Base-by-base conservation (phyloP, 225 moss, liverwort and hornwort genomes). In the Asterella californica region DNA sequence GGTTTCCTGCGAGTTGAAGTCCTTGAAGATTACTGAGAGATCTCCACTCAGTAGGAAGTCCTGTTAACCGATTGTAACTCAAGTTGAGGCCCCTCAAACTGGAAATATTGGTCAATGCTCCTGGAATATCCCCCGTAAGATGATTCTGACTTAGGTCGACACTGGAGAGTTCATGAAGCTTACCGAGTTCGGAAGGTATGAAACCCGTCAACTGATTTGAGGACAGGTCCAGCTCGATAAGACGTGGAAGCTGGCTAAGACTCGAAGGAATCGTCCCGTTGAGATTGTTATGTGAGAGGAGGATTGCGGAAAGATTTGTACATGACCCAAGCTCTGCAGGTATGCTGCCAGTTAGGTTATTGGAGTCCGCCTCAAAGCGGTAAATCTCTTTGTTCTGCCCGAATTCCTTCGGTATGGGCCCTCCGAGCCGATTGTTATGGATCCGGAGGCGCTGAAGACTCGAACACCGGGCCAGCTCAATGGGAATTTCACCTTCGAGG, bases 281-380 rank as follows among this genome's bases (percentile, higher is more conserved):
- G 11, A 84, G 69, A 25, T 57, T 68, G 73, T 84, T 84, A 38
- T 29, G 10, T 27, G 67, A 70, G 25, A 93, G 81, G 68, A 86
- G 77, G 15, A 93, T 66, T 59, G 86, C 84, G 21, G 65, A 80
- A 69, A 93, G 81, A 83, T 83, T 91, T 15, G 61, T 75, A 24
- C 90, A 89, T 54, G 79, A 77, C 11, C 79, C 84, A 33, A 93
- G 85, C 77, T 89, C 86, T 15, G 67, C 30, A 33, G 91, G 93
- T 61, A 91, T 75, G 14, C 30, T 77, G 48, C 91, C 91, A 18
- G 88, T 83, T 9, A 93, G 47, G 18, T 72, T 29, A 45, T 93
- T 93, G 80, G 82, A 77, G 46, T 77, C 78, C 27, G 86, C 32
- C 46, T 90, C 86, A 52, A 90, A 80, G 63, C 80, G 85, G 34